These are phyloP conservation scores for Apium graveolens DNA, from an alignment of 129 eudicot species.

Conservation along the genomic window DNA sequence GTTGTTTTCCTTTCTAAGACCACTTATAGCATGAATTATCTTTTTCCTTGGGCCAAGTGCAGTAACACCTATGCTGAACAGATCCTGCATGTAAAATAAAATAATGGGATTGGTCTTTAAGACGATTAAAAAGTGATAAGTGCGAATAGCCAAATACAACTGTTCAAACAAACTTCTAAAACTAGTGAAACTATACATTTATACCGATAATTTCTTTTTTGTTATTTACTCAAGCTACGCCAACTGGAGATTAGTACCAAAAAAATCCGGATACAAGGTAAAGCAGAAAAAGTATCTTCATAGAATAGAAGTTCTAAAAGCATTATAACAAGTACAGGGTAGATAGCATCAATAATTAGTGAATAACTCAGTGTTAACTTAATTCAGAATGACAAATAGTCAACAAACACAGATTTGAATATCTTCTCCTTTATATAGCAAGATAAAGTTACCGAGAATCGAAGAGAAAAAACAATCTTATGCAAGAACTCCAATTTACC, in stretches of 20 bases:
- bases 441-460: neutral
- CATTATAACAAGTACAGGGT: neutral
- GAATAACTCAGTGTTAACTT: neutral
- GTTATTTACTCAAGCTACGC: neutral
- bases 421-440: neutral
- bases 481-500: conserved; percentile 22
- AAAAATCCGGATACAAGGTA: neutral
- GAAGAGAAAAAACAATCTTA: neutral
- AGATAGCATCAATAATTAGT: neutral
- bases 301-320: neutral
- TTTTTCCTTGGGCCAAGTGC: conserved; percentile 97
- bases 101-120: neutral
- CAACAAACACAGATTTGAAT: neutral
- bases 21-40: conserved; percentile 63
- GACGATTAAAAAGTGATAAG: neutral
- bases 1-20: conserved; percentile 28
- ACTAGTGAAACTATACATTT: neutral
- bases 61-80: conserved; percentile 64
- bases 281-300: neutral
- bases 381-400: neutral
- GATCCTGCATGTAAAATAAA: conserved; percentile 43
- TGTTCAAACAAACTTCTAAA: neutral
- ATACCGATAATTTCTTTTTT: neutral
- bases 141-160: neutral
- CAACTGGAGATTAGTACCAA: neutral